Base-by-base conservation (phyloP, 805 yeast genomes). In the Metschnikowia santaceciliae region DNA sequence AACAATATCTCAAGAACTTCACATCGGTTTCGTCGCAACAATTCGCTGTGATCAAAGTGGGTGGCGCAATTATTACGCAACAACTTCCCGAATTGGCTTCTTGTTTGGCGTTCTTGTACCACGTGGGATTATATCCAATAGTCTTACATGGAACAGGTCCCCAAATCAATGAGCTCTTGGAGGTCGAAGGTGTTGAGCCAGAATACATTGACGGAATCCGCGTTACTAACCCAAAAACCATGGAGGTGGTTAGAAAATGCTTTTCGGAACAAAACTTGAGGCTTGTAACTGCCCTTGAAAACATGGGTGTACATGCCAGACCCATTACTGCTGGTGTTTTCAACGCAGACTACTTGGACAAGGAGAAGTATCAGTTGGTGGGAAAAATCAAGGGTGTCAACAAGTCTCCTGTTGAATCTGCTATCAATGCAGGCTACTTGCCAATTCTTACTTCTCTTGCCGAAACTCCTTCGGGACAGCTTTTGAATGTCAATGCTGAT, bases 121-220 rank as follows among this genome's bases (percentile, higher is more conserved):
- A 94, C 65, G 96, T 94, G 47, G 99, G 99, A 11, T 79, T 94
- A 53, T 94, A 90, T 63, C 99, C 99, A 23, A 90, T 94, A 55
- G 96, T 94, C 8, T 79, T 94, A 52, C 99, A 94, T 66, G 99
- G 99, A 30, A 94, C 99, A 1, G 99, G 99, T 17, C 99, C 99
- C 6, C 99, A 94, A 72, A 94, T 94, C 73, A 94, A 94, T 67
- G 96, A 88, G 63, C 81, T 90, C 59, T 78, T 94, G 53, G 99
- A 94, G 70, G 84, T 84, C 47, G 96, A 89, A 69, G 97, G 97
- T 38, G 89, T 94, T 32, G 97, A 88, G 68, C 98, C 99, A 4
- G 90, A 88, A 57, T 94, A 94, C 68, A 86, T 85, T 54, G 98
- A 94, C 65, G 99, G 99, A 7, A 94, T 94, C 62, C 82, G 99